Conservation (phyloP, 495 filamentous ascomycete species). For the Parmelia sp. region DNA sequence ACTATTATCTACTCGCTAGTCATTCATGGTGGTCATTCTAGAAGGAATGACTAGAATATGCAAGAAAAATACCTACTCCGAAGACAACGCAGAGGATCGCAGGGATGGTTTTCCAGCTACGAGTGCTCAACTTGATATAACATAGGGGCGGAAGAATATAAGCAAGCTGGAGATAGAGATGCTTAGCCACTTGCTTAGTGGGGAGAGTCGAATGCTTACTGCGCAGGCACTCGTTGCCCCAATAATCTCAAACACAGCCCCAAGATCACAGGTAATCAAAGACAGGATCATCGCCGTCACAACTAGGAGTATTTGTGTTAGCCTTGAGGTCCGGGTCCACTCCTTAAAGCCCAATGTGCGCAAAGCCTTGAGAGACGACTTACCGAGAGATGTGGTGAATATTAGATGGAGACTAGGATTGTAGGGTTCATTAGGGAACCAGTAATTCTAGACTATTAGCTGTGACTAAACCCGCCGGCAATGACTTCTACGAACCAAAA, state of each 20-base stretch:
- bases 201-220: conserved; percentile 1
- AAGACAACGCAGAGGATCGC: conserved; percentile 66
- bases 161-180: conserved; percentile 47
- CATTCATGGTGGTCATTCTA: neutral
- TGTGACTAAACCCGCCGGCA: neutral
- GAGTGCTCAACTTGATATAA: conserved; percentile 82
- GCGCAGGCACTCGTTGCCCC: conserved; percentile 91
- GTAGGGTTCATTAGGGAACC: conserved; percentile 72
- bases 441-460: conserved; percentile 55
- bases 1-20: conserved; percentile 43
- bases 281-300: conserved; percentile 68
- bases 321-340: neutral
- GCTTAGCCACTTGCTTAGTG: neutral
- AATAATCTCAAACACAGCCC: conserved; percentile 89
- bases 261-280: conserved; percentile 84
- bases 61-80: conserved; percentile 37
- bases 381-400: conserved; percentile 56
- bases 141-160: conserved; percentile 94
- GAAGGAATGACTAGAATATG: neutral
- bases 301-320: conserved; percentile 46
- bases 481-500: conserved; percentile 43
- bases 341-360: neutral
- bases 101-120: conserved; percentile 67
- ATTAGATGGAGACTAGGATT: conserved; percentile 78
- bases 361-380: neutral